These are phyloP conservation scores for Echeveria elegans DNA, from an alignment of 164 flowering plant species.

Conservation along the genomic window DNA sequence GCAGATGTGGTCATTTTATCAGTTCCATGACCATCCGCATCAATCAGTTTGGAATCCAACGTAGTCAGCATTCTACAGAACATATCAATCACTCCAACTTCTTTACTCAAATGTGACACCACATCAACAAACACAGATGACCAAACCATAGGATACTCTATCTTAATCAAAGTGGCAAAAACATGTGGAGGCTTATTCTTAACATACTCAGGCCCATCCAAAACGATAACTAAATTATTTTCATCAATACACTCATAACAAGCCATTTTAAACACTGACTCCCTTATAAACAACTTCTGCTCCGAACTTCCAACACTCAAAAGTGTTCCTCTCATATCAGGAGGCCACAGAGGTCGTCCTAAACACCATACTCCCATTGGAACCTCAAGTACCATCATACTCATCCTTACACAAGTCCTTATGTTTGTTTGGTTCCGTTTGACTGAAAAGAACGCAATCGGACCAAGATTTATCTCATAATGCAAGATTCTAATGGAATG, in stretches of 20 bases:
- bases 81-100: slow-evolving; percentile 92
- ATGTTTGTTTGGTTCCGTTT: too few relatives aligned
- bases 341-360: too few relatives aligned
- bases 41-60: slow-evolving; percentile 79
- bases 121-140: too few relatives aligned
- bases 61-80: slow-evolving; percentile 83
- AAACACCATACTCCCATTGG: too few relatives aligned
- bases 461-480: too few relatives aligned
- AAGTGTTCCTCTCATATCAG: too few relatives aligned
- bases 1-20: slow-evolving; percentile 38
- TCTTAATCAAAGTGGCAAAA: slow-evolving; percentile 62
- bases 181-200: slow-evolving; percentile 96
- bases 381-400: too few relatives aligned
- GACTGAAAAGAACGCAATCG: too few relatives aligned
- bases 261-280: slow-evolving; percentile 55
- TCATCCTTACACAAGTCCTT: too few relatives aligned
- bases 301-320: too few relatives aligned
- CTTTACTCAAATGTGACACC: too few relatives aligned
- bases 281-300: slow-evolving; percentile 52
- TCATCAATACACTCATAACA: slow-evolving; percentile 34
- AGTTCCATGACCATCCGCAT: slow-evolving; percentile 68
- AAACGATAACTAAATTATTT: slow-evolving; percentile 34
- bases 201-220: slow-evolving; percentile 58
- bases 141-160: slow-evolving; percentile 80
- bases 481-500: too few relatives aligned